Evolutionary conservation across 164 flowering plant genomes (phyloP).

Genomic region (Magnolia changhungtana): DNA sequence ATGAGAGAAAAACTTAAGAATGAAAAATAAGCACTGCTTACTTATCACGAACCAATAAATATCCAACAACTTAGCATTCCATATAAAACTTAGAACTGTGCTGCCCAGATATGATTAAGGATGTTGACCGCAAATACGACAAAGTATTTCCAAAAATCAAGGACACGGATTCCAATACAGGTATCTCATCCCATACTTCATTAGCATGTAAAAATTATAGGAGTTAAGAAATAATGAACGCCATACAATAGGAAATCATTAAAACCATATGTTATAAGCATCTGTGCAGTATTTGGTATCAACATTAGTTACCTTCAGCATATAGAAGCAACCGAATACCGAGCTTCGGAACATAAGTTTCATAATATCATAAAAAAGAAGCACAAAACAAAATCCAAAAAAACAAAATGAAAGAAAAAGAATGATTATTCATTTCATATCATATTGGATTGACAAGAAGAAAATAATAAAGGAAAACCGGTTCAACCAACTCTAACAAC

Average conservation of each 20-base stretch:
- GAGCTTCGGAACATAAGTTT: neutral
- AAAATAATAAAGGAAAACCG: too few relatives aligned
- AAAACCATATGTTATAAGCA: too few relatives aligned
- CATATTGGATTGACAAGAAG: neutral
- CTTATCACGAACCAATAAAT: too few relatives aligned
- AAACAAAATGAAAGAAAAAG: too few relatives aligned
- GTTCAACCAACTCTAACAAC: too few relatives aligned
- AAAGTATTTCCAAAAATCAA: too few relatives aligned
- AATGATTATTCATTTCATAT: neutral
- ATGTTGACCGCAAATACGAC: neutral
- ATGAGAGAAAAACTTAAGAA: neutral
- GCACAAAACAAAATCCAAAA: neutral
- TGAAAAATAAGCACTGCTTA: neutral
- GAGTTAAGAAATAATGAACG: neutral
- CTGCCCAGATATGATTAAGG: neutral
- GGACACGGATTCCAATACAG: too few relatives aligned
- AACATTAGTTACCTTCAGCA: neutral
- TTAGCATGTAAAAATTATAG: neutral
- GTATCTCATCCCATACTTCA: neutral
- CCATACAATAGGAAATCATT: neutral
- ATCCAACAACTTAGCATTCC: neutral
- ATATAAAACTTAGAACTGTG: neutral
- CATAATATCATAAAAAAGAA: neutral
- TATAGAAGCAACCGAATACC: neutral
- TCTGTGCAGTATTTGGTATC: neutral